These are phyloP conservation scores for Lactarius hengduanensis DNA, from an alignment of 768 basidiomycete species.

Conservation along the genomic window DNA sequence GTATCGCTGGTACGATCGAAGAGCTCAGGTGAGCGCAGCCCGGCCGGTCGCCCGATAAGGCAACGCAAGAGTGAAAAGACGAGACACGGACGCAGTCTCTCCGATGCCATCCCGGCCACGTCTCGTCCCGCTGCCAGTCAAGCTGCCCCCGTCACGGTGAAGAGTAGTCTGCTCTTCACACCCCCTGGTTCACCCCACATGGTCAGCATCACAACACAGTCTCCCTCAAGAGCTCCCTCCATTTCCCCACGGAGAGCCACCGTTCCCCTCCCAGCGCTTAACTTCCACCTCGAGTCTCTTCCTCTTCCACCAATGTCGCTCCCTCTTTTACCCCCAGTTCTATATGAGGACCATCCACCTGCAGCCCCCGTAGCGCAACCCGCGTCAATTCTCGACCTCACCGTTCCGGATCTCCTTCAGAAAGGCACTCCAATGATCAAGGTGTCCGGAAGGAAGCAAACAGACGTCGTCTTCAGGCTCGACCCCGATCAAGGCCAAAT, in stretches of 20 bases:
- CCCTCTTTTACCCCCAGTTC: background rate
- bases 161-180: conserved; percentile 15
- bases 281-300: conserved; percentile 7
- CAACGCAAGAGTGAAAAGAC: conserved; percentile 5
- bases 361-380: background rate
- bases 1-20: conserved; percentile 22
- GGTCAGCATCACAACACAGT: background rate
- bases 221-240: conserved; percentile 5
- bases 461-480: conserved; percentile 65
- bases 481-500: conserved; percentile 82
- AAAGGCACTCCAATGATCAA: conserved; percentile 77
- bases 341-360: background rate
- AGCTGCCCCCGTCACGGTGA: conserved; percentile 9
- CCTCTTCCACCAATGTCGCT: conserved; percentile 1
- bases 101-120: conserved; percentile 11
- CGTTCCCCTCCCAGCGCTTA: conserved; percentile 4
- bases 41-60: conserved; percentile 22
- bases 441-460: conserved; percentile 74
- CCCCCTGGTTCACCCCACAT: background rate
- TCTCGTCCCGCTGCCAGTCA: background rate
- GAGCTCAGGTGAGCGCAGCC: conserved; percentile 13
- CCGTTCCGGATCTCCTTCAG: conserved; percentile 57
- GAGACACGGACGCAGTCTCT: conserved; percentile 16
- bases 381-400: conserved; percentile 37
- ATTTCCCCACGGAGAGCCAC: background rate